phyloP scores from a whole-genome alignment of 2,329 filamentous ascomycete species.

The Pseudogymnoascus sp. region DNA sequence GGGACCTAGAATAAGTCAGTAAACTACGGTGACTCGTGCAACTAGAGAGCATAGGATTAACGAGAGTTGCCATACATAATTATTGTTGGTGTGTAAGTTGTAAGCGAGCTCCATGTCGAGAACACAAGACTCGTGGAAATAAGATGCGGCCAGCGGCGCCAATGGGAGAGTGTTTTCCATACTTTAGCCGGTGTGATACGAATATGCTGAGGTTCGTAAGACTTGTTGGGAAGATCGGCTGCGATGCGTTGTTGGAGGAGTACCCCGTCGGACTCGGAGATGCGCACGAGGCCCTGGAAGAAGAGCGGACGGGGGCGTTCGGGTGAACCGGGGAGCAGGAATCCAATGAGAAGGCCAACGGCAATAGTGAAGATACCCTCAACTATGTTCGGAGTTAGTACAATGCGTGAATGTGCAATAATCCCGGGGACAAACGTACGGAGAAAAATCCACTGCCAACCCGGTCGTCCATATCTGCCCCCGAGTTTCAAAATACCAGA shows the following conservation, averaged over 20 bases:
- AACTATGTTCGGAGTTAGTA: conserved; percentile 13
- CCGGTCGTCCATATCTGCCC: conserved; percentile 11
- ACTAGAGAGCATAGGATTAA: not conserved
- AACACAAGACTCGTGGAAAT: conserved; percentile 19
- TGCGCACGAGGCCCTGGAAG: conserved; percentile 12
- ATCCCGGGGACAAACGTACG: not conserved
- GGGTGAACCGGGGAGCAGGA: conserved; percentile 32
- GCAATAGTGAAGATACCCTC: conserved; percentile 25
- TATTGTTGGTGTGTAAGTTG: conserved; percentile 26
- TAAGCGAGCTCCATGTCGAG: conserved; percentile 21
- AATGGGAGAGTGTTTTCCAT: conserved; percentile 15
- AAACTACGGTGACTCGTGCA: not conserved
- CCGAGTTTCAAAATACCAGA: conserved; percentile 25
- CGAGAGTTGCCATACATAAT: conserved; percentile 16
- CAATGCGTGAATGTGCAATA: not conserved
- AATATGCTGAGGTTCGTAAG: conserved; percentile 24
- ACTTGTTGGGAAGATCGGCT: conserved; percentile 34
- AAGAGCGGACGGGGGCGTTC: conserved; percentile 30
- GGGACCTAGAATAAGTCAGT: conserved; percentile 11
- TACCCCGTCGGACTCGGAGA: conserved; percentile 27
- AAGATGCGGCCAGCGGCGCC: conserved; percentile 23
- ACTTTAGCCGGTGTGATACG: conserved; percentile 24
- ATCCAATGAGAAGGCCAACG: conserved; percentile 31
- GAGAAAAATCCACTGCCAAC: conserved; percentile 18
- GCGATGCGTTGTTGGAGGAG: conserved; percentile 35